phyloP scores from a whole-genome alignment of 352 stramenopile genomes.

The Globisporangium barbulae region DNA sequence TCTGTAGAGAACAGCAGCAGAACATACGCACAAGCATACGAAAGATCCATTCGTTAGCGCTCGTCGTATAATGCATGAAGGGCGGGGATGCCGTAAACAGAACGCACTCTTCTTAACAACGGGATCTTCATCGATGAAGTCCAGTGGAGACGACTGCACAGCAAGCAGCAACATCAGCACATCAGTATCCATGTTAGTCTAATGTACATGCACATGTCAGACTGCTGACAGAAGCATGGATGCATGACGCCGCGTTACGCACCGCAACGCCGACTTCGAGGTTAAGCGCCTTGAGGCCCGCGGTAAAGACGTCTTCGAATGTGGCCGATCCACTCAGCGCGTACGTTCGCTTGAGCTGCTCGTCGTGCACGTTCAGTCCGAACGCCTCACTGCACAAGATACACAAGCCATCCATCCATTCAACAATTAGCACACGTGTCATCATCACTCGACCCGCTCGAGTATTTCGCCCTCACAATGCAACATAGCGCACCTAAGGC shows the following conservation, averaged over 20 bases:
- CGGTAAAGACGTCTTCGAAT: conserved; percentile 72
- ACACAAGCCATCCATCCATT: not conserved
- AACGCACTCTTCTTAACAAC: conserved; percentile 69
- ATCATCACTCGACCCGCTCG: conserved; percentile 5
- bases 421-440: not conserved
- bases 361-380: conserved; percentile 52
- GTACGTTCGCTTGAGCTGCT: conserved; percentile 47
- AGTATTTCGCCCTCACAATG: not conserved
- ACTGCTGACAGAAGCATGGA: not conserved
- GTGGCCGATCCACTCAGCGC: conserved; percentile 35
- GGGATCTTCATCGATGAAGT: conserved; percentile 52
- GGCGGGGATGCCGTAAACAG: not conserved
- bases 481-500: conserved; percentile 33
- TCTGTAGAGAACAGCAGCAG: conserved; percentile 30
- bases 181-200: not conserved
- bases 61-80: not conserved
- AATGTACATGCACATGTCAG: not conserved
- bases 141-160: conserved; percentile 15
- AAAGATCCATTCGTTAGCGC: not conserved
- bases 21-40: not conserved
- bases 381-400: conserved; percentile 59
- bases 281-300: conserved; percentile 58
- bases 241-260: not conserved
- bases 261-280: conserved; percentile 36
- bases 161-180: not conserved